Evolutionary conservation across 805 yeast genomes (phyloP).

Genomic region (Maudiozyma bulderi): DNA sequence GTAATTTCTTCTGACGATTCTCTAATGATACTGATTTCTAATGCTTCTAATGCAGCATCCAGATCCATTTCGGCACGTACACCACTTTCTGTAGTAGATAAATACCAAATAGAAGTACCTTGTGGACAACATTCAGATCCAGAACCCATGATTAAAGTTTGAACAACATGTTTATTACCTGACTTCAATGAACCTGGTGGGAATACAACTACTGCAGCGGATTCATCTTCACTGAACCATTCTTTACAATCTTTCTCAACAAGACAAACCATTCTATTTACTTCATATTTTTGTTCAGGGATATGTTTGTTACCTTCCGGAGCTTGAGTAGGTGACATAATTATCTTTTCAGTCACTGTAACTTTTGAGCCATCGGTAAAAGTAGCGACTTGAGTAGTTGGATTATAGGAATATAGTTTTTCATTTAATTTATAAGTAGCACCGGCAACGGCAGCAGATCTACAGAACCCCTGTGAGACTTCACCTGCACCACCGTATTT

Average conservation of each 20-base stretch:
- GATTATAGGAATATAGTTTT: slow-evolving; percentile 53
- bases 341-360: slow-evolving; percentile 67
- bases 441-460: slow-evolving; percentile 97
- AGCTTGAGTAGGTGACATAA: slow-evolving; percentile 65
- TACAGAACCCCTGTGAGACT: slow-evolving; percentile 89
- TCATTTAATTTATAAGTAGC: slow-evolving; percentile 83
- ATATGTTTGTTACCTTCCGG: slow-evolving; percentile 35
- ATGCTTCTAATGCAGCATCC: slow-evolving; percentile 66
- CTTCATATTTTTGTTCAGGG: slow-evolving; percentile 41
- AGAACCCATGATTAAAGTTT: slow-evolving; percentile 77
- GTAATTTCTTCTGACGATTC: slow-evolving; percentile 57
- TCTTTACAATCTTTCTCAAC: slow-evolving; percentile 82
- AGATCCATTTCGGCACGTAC: slow-evolving; percentile 65
- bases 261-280: slow-evolving; percentile 69
- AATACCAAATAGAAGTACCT: slow-evolving; percentile 87
- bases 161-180: slow-evolving; percentile 66
- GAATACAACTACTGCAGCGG: slow-evolving; percentile 81
- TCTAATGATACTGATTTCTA: slow-evolving; percentile 72
- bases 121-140: slow-evolving; percentile 79
- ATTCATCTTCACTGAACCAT: slow-evolving; percentile 84
- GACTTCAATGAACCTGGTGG: slow-evolving; percentile 72
- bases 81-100: slow-evolving; percentile 66
- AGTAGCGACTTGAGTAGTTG: slow-evolving; percentile 53
- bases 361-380: slow-evolving; percentile 70
- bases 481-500: slow-evolving; percentile 97